phyloP scores from a whole-genome alignment of 1,284 basidiomycete species.

The Irpex sp. region DNA sequence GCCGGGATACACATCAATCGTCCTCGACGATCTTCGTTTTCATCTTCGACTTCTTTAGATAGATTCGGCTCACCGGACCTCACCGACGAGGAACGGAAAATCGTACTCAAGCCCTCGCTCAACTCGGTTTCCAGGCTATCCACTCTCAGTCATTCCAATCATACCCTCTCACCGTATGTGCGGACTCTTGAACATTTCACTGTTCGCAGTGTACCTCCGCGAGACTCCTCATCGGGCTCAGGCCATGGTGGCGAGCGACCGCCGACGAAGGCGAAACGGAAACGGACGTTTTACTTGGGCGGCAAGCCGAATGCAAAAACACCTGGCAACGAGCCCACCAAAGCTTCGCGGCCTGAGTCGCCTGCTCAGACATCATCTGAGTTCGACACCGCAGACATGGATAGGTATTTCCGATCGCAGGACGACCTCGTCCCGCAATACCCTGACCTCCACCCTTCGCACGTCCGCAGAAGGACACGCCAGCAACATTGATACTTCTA shows the following conservation, averaged over 20 bases:
- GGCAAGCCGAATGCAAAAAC: slow-evolving; percentile 27
- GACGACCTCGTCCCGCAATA: slow-evolving; percentile 36
- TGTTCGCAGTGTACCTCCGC: slow-evolving; percentile 78
- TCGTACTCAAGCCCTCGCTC: slow-evolving; percentile 65
- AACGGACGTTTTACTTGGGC: slow-evolving; percentile 70
- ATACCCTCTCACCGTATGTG: slow-evolving; percentile 90
- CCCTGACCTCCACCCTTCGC: slow-evolving; percentile 25
- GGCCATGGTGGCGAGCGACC: slow-evolving; percentile 36
- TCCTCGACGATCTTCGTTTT: slow-evolving; percentile 25
- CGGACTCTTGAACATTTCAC: slow-evolving; percentile 86
- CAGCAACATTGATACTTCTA: slow-evolving; percentile 16
- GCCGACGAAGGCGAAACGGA: slow-evolving; percentile 72
- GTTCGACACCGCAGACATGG: slow-evolving; percentile 74
- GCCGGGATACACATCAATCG: slow-evolving; percentile 23
- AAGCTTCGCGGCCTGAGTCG: slow-evolving; percentile 14
- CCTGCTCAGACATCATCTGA: slow-evolving; percentile 49
- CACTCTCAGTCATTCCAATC: slow-evolving; percentile 81
- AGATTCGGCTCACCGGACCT: slow-evolving; percentile 36
- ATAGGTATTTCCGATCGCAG: slow-evolving; percentile 64
- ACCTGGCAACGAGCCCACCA: slow-evolving; percentile 9
- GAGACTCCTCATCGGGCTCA: slow-evolving; percentile 30
- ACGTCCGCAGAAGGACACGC: slow-evolving; percentile 24
- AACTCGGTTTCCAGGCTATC: slow-evolving; percentile 80
- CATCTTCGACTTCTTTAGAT: slow-evolving; percentile 37
- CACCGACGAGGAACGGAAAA: slow-evolving; percentile 44